These are phyloP conservation scores for Pseudoperonospora humuli DNA, from an alignment of 352 stramenopile species.

Conservation along the genomic window DNA sequence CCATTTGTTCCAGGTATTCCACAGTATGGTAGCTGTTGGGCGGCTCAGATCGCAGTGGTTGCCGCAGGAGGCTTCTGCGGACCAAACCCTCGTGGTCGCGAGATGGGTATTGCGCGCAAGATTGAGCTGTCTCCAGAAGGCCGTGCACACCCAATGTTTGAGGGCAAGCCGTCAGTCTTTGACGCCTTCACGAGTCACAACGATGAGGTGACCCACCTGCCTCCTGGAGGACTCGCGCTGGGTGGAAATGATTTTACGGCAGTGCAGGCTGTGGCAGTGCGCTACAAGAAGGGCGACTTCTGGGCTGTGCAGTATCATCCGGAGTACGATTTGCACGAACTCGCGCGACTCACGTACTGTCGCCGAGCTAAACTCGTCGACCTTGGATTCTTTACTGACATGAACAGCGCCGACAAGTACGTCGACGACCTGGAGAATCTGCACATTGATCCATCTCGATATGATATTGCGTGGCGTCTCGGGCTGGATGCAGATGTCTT, in stretches of 20 bases:
- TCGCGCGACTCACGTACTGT: slow-evolving; percentile 66
- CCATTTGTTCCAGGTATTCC: slow-evolving; percentile 31
- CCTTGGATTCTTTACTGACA: slow-evolving; percentile 65
- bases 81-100: slow-evolving; percentile 54
- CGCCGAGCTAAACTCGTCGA: slow-evolving; percentile 54
- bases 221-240: slow-evolving; percentile 45
- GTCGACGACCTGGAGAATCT: slow-evolving; percentile 70
- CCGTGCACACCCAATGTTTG: slow-evolving; percentile 72
- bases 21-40: slow-evolving; percentile 80
- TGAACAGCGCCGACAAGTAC: slow-evolving; percentile 61
- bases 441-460: slow-evolving; percentile 56
- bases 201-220: slow-evolving; percentile 75
- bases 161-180: slow-evolving; percentile 74
- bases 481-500: slow-evolving; percentile 76
- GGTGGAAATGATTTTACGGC: slow-evolving; percentile 60
- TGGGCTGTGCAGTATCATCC: slow-evolving; percentile 82
- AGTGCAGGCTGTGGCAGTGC: slow-evolving; percentile 66
- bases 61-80: slow-evolving; percentile 55
- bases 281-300: slow-evolving; percentile 73
- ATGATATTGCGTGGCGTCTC: slow-evolving; percentile 72
- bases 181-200: slow-evolving; percentile 79
- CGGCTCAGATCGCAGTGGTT: slow-evolving; percentile 66
- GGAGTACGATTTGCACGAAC: slow-evolving; percentile 78
- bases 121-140: slow-evolving; percentile 67
- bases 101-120: slow-evolving; percentile 76